Evolutionary conservation across 2,329 filamentous ascomycete species (phyloP).

Genomic region (Fusarium begoniae): DNA sequence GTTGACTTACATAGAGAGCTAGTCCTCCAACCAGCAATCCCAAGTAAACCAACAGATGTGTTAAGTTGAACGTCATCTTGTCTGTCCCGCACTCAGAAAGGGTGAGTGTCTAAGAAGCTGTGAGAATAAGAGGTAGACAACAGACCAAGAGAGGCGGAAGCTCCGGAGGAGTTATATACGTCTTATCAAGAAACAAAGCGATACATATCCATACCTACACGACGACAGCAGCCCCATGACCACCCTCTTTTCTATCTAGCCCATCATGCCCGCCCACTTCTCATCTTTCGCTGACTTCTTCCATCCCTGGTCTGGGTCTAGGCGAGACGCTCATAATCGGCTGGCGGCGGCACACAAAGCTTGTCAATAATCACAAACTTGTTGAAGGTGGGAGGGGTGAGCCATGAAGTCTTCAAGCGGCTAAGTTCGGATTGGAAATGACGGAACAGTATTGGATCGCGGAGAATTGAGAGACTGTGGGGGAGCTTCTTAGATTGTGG

Average conservation of each 20-base stretch:
- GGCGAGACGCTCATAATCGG: conserved; percentile 37
- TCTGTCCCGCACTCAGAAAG: not conserved
- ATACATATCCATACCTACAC: not conserved
- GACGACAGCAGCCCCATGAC: conserved; percentile 18
- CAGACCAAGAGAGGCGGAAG: conserved; percentile 10
- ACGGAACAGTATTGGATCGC: conserved; percentile 39
- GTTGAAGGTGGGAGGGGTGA: conserved; percentile 18
- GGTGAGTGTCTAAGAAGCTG: conserved; percentile 2
- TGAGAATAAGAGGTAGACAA: not conserved
- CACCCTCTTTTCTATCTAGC: conserved; percentile 16
- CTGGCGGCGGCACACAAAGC: conserved; percentile 42
- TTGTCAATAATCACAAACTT: conserved; percentile 32
- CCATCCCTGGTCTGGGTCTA: conserved; percentile 4
- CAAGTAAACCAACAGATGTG: conserved; percentile 54
- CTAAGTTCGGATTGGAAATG: conserved; percentile 46
- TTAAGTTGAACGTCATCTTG: conserved; percentile 43
- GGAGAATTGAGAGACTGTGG: conserved; percentile 23
- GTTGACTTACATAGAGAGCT: conserved; percentile 54
- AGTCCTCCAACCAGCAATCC: conserved; percentile 49
- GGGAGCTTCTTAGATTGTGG: conserved; percentile 28
- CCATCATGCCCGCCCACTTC: conserved; percentile 17
- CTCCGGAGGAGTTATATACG: conserved; percentile 8
- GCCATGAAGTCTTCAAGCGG: conserved; percentile 31
- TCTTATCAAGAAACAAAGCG: conserved; percentile 8
- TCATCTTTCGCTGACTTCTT: conserved; percentile 16